Conservation (phyloP, 495 filamentous ascomycete genomes). For the Penicilliopsis zonata region DNA sequence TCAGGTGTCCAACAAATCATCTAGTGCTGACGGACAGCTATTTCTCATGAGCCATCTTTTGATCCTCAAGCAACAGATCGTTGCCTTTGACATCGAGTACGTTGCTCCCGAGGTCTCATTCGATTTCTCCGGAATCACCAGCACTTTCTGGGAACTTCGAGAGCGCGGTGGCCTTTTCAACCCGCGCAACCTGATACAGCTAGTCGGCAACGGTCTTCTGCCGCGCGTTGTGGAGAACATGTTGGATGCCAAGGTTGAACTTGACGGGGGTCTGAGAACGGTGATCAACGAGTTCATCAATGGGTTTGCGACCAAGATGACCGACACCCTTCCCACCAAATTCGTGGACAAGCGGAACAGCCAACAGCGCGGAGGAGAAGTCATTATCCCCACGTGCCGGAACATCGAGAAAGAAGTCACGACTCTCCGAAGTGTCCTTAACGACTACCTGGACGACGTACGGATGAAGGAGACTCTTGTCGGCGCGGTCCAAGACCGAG, state of each 20-base stretch:
- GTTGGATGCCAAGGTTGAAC: slow-evolving; percentile 68
- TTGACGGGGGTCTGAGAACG: slow-evolving; percentile 65
- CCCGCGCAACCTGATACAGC: slow-evolving; percentile 43
- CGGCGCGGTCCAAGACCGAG: slow-evolving; percentile 47
- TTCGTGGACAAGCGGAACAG: slow-evolving; percentile 28
- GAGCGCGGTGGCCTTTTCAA: slow-evolving; percentile 61
- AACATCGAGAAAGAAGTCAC: slow-evolving; percentile 44
- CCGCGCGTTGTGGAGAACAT: slow-evolving; percentile 55
- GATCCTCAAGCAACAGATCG: slow-evolving; percentile 80
- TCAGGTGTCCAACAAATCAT: slow-evolving; percentile 42
- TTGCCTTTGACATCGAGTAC: slow-evolving; percentile 85
- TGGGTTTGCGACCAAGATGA: slow-evolving; percentile 43
- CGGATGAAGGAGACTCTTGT: slow-evolving; percentile 52
- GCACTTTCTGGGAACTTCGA: slow-evolving; percentile 64
- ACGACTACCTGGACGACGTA: slow-evolving; percentile 46
- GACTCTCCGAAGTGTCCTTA: slow-evolving; percentile 35
- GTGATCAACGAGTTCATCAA: slow-evolving; percentile 73
- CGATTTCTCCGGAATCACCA: slow-evolving; percentile 71
- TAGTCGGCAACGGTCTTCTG: slow-evolving; percentile 46
- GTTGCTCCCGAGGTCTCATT: slow-evolving; percentile 61
- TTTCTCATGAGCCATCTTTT: slow-evolving; percentile 89
- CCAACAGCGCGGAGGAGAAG: slow-evolving; percentile 22
- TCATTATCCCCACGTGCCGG: slow-evolving; percentile 26
- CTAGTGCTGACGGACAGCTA: slow-evolving; percentile 55
- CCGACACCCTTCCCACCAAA: slow-evolving; percentile 31